These are phyloP conservation scores for Lipomyces chichibuensis DNA, from an alignment of 805 yeast genomes.

Conservation along the genomic window DNA sequence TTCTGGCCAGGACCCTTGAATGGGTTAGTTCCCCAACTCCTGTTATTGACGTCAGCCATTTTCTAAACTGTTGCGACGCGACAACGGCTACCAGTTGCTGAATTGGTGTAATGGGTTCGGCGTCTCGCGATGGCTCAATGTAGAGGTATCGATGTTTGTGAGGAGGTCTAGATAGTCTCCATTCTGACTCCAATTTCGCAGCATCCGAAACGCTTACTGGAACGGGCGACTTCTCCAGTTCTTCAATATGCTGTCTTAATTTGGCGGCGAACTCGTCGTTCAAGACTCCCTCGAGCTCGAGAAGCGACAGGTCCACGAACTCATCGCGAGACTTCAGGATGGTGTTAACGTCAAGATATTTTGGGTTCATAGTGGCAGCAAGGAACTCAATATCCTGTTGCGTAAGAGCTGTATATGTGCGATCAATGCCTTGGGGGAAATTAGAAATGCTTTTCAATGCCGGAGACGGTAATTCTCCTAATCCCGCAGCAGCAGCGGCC, in stretches of 20 bases:
- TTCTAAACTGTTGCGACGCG: conserved; percentile 54
- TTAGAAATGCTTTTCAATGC: conserved; percentile 54
- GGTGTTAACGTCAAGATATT: conserved; percentile 49
- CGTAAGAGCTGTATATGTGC: conserved; percentile 51
- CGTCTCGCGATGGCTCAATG: conserved; percentile 61
- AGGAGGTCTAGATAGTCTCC: conserved; percentile 92
- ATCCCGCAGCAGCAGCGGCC: conserved; percentile 64
- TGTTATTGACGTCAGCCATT: conserved; percentile 70
- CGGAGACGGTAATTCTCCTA: conserved; percentile 43
- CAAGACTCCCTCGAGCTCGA: conserved; percentile 68
- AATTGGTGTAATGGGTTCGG: conserved; percentile 16
- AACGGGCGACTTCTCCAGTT: conserved; percentile 51
- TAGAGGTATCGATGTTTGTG: conserved; percentile 88
- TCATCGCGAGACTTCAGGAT: conserved; percentile 51
- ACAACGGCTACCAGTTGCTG: conserved; percentile 30
- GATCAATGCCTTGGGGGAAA: conserved; percentile 74
- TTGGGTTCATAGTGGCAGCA: conserved; percentile 57
- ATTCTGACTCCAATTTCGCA: conserved; percentile 62
- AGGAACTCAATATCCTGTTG: conserved; percentile 49
- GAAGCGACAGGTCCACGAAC: conserved; percentile 69
- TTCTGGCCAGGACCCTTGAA: conserved; percentile 71
- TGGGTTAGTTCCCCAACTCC: conserved; percentile 58
- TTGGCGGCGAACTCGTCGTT: conserved; percentile 55
- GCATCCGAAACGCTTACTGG: conserved; percentile 38
- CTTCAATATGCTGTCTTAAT: conserved; percentile 52